These are phyloP conservation scores for Phyllosticta citrichinensis DNA, from an alignment of 2,329 filamentous ascomycete species.

Conservation along the genomic window DNA sequence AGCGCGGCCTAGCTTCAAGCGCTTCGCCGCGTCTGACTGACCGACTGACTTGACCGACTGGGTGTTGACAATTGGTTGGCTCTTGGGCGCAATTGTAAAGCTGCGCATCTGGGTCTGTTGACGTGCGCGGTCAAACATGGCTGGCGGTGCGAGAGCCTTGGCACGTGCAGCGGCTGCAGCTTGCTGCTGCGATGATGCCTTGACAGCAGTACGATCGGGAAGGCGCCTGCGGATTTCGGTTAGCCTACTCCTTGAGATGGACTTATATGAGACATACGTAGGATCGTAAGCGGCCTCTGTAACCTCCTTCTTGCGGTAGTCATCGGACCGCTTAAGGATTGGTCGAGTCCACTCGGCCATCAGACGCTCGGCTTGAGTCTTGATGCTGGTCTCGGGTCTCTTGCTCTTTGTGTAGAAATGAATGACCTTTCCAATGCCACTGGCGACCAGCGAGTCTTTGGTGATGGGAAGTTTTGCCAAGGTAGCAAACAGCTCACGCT, in stretches of 20 bases:
- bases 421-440: slow-evolving; percentile 90
- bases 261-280: slow-evolving; percentile 26
- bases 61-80: slow-evolving; percentile 25
- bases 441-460: slow-evolving; percentile 81
- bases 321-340: slow-evolving; percentile 85
- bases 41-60: neutral
- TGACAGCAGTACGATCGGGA: slow-evolving; percentile 17
- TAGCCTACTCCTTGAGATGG: slow-evolving; percentile 12
- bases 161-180: slow-evolving; percentile 14
- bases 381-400: slow-evolving; percentile 77
- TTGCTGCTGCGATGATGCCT: slow-evolving; percentile 24
- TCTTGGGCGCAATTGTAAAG: slow-evolving; percentile 54
- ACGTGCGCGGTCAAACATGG: slow-evolving; percentile 46
- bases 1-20: slow-evolving; percentile 5
- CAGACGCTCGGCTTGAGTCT: slow-evolving; percentile 86
- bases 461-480: slow-evolving; percentile 74
- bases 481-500: slow-evolving; percentile 82
- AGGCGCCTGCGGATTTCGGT: slow-evolving; percentile 17
- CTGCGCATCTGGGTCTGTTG: slow-evolving; percentile 49
- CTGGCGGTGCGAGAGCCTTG: slow-evolving; percentile 25
- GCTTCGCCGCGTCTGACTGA: slow-evolving; percentile 2
- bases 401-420: slow-evolving; percentile 96
- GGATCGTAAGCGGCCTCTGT: slow-evolving; percentile 51
- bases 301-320: slow-evolving; percentile 82
- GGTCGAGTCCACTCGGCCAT: slow-evolving; percentile 92